Conservation (phyloP, 495 filamentous ascomycete genomes). For the Pseudotulostoma volvatum region DNA sequence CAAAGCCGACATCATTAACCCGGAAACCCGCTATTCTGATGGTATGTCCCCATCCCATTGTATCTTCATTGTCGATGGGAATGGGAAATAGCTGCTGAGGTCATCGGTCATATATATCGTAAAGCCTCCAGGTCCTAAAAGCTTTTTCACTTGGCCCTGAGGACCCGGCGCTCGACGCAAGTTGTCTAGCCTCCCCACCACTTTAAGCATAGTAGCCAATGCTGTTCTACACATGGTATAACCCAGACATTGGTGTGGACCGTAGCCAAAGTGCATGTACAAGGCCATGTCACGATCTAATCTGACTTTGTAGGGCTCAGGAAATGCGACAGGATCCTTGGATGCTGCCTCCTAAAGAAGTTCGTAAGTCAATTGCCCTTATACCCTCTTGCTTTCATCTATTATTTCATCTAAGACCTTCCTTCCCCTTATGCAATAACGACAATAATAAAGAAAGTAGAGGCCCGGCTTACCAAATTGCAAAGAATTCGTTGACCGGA, state of each 20-base stretch:
- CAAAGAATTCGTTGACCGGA: conserved; percentile 31
- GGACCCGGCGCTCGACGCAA: conserved; percentile 45
- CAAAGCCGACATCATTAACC: too few relatives aligned
- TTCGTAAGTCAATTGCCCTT: too few relatives aligned
- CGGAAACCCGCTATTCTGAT: not conserved
- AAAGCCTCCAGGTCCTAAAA: conserved; percentile 36
- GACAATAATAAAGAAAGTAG: too few relatives aligned
- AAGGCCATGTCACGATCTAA: conserved; percentile 43
- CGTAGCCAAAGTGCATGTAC: conserved; percentile 49
- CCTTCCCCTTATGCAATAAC: too few relatives aligned
- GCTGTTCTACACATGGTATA: conserved; percentile 39
- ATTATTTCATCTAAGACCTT: too few relatives aligned
- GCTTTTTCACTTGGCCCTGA: conserved; percentile 53
- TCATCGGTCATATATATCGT: conserved; percentile 56
- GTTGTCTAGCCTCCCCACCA: conserved; percentile 34
- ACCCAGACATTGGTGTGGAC: conserved; percentile 43
- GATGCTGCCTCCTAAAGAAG: conserved; percentile 27
- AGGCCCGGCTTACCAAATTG: conserved; percentile 25
- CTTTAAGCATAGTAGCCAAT: conserved; percentile 44
- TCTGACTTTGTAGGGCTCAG: conserved; percentile 46
- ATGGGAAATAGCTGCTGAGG: conserved; percentile 50
- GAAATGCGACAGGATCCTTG: conserved; percentile 42
- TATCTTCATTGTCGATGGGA: conserved; percentile 47
- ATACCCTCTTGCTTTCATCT: too few relatives aligned
- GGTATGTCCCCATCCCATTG: conserved; percentile 32